Conservation (phyloP, 768 basidiomycete genomes). For the Amanita rubescens region DNA sequence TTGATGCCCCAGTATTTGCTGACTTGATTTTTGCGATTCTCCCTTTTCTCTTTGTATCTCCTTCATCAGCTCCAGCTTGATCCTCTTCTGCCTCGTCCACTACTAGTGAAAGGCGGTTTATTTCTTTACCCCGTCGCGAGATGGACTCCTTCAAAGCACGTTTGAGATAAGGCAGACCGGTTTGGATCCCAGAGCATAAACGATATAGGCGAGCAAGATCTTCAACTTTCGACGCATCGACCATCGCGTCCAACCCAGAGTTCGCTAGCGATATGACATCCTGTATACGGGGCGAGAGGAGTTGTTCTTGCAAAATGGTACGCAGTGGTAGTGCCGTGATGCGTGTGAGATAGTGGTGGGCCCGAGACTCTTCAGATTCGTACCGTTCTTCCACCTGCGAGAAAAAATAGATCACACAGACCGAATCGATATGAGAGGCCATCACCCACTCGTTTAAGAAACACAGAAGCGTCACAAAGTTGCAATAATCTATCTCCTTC, state of each 20-base stretch:
- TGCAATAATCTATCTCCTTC: constrained; percentile 70
- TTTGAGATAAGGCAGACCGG: constrained; percentile 59
- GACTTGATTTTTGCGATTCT: constrained; percentile 37
- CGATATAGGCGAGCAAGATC: constrained; percentile 77
- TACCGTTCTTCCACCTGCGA: constrained; percentile 73
- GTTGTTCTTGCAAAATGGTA: constrained; percentile 66
- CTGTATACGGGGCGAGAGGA: constrained; percentile 73
- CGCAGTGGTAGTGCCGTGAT: constrained; percentile 63
- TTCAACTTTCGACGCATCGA: constrained; percentile 69
- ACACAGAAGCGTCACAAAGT: constrained; percentile 74
- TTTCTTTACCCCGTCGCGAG: constrained; percentile 62
- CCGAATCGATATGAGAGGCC: constrained; percentile 19
- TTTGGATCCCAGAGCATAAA: constrained; percentile 60
- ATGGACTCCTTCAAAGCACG: constrained; percentile 67
- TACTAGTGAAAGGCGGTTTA: constrained; percentile 57
- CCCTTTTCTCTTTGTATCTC: constrained; percentile 35
- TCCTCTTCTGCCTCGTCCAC: constrained; percentile 21
- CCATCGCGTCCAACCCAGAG: constrained; percentile 83
- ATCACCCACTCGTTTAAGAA: constrained; percentile 58
- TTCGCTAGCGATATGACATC: constrained; percentile 70
- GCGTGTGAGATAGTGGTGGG: constrained; percentile 78
- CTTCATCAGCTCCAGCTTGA: constrained; percentile 25
- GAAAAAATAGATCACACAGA: constrained; percentile 12
- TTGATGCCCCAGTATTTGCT: constrained; percentile 36
- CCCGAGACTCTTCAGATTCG: constrained; percentile 74